A percentile compares a stretch with the other conserved stretches of the same genome.
Conservation (phyloP, 2,329 filamentous ascomycete species). For the Pestalotiopsis sp. region DNA sequence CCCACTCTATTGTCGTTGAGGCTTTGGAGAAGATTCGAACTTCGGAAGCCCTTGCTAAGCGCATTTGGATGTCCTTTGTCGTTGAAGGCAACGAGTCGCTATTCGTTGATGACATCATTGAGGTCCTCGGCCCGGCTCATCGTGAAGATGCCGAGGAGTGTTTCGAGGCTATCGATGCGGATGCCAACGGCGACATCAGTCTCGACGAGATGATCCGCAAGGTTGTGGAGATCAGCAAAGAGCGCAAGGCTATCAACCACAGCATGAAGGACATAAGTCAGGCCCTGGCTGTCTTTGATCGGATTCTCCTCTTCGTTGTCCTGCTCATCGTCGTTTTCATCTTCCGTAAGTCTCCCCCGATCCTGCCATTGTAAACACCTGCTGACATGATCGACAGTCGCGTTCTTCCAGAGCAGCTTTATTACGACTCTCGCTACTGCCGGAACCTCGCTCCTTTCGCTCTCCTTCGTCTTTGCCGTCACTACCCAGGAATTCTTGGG, state of each 20-base stretch:
- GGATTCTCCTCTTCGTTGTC: conserved; percentile 79
- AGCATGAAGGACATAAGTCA: conserved; percentile 98
- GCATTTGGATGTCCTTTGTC: conserved; percentile 98
- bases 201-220: conserved; percentile 94
- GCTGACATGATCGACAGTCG: conserved; percentile 49
- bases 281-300: conserved; percentile 87
- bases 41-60: conserved; percentile 87
- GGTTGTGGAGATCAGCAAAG: conserved; percentile 78
- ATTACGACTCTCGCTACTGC: conserved; percentile 84
- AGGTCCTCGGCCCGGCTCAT: conserved; percentile 79
- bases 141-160: conserved; percentile 81
- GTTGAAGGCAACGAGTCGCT: conserved; percentile 83
- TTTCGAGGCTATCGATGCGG: conserved; percentile 78
- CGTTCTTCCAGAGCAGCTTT: conserved; percentile 86
- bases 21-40: conserved; percentile 82
- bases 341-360: conserved; percentile 58
- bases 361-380: no score
- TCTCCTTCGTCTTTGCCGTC: conserved; percentile 95
- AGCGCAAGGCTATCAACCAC: conserved; percentile 83
- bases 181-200: conserved; percentile 91
- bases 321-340: conserved; percentile 80
- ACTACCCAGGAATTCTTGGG: conserved; percentile 95
- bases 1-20: conserved; percentile 85
- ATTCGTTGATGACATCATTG: conserved; percentile 76
- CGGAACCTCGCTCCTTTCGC: conserved; percentile 85